Evolutionary conservation across 2,329 filamentous ascomycete species (phyloP).

Genomic region (Bipolaris zeicola): DNA sequence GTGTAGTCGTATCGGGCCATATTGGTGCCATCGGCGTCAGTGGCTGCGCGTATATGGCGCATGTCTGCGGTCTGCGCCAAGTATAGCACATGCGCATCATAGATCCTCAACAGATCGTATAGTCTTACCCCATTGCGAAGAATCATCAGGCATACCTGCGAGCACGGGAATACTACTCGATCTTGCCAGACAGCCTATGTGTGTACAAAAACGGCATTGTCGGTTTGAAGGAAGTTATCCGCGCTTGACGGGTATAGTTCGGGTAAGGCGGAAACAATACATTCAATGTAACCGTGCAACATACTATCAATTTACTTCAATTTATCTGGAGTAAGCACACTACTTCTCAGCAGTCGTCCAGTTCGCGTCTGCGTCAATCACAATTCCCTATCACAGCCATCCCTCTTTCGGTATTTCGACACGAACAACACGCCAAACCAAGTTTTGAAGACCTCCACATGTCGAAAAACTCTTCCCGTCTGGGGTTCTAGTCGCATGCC

Average conservation of each 20-base stretch:
- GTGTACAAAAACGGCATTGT: not conserved
- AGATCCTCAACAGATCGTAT: conserved; percentile 3
- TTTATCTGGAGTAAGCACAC: not conserved
- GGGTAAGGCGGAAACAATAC: too few relatives aligned
- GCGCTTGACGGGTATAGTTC: not conserved
- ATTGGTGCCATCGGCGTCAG: not conserved
- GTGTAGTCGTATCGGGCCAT: not conserved
- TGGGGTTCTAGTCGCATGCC: not conserved
- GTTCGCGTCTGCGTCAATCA: not conserved
- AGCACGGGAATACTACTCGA: not conserved
- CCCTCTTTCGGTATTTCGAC: not conserved
- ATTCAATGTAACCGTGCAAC: not conserved
- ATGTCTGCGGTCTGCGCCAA: conserved; percentile 5
- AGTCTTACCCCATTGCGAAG: not conserved
- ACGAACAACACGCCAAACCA: not conserved
- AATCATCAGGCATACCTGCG: not conserved
- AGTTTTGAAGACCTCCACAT: not conserved
- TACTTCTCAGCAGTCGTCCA: too few relatives aligned
- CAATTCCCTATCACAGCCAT: not conserved
- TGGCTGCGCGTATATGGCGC: conserved; percentile 4
- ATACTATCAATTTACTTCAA: not conserved
- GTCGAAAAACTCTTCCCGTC: not conserved
- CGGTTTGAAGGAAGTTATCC: not conserved
- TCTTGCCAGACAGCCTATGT: not conserved
- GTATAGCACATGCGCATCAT: not conserved